These are phyloP conservation scores for Furcasterigmium furcatum DNA, from an alignment of 2,329 filamentous ascomycete species.

Conservation along the genomic window DNA sequence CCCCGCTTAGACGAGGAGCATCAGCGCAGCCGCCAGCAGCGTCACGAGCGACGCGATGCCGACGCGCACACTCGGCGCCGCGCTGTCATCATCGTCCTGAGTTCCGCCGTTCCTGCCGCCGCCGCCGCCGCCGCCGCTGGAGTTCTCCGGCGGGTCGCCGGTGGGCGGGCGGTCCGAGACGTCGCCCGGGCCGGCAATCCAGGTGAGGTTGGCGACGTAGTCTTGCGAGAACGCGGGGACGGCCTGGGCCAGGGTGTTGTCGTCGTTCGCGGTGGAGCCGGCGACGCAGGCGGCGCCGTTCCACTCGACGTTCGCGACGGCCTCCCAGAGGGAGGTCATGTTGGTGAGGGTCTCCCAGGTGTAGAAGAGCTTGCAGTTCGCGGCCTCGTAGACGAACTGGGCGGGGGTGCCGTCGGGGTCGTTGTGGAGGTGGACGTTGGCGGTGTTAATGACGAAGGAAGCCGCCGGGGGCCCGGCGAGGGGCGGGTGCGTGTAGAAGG, in stretches of 20 bases:
- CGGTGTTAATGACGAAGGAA: conserved; percentile 10
- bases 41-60: neutral
- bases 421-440: conserved; percentile 15
- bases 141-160: neutral
- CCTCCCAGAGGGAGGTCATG: conserved; percentile 49
- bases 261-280: conserved; percentile 9
- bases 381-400: conserved; percentile 59
- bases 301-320: conserved; percentile 26
- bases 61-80: neutral
- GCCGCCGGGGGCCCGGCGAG: conserved; percentile 3
- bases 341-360: conserved; percentile 50
- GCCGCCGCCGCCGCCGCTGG: neutral
- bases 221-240: conserved; percentile 4
- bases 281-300: conserved; percentile 8
- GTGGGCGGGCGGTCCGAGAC: neutral
- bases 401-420: conserved; percentile 30
- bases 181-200: conserved; percentile 8
- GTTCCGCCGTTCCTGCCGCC: neutral
- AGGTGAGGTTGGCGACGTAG: conserved; percentile 7
- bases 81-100: conserved; percentile 3
- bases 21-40: neutral
- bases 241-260: conserved; percentile 5
- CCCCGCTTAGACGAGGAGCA: neutral
- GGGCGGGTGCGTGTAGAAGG: conserved; percentile 5
- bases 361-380: conserved; percentile 60